Percentiles rank a stretch among this genome's conserved stretches.
phyloP scores from a whole-genome alignment of 2,329 filamentous ascomycete species.

The Pyrenophora seminiperda region DNA sequence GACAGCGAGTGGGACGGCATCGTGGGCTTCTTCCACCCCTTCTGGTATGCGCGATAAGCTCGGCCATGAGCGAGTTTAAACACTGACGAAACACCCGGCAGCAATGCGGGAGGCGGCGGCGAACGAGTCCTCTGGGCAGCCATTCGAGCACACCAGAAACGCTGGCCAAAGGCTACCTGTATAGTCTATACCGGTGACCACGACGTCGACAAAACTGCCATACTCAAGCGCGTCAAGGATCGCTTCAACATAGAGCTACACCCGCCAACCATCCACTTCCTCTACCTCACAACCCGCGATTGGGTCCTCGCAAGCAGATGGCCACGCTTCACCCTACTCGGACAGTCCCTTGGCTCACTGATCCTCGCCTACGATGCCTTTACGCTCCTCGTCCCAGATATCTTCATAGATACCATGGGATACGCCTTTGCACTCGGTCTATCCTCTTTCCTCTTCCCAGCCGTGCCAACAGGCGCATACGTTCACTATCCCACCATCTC shows the following conservation, averaged over 20 bases:
- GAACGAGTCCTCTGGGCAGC: slow-evolving; percentile 97
- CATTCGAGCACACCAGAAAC: slow-evolving; percentile 84
- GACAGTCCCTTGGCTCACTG: slow-evolving; percentile 90
- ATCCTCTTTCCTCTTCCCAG: slow-evolving; percentile 78
- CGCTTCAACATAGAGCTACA: slow-evolving; percentile 94
- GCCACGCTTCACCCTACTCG: slow-evolving; percentile 88
- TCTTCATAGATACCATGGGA: slow-evolving; percentile 98
- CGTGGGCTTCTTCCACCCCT: slow-evolving; percentile 96
- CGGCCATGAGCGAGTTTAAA: background rate
- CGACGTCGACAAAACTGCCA: slow-evolving; percentile 78
- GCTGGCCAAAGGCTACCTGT: slow-evolving; percentile 87
- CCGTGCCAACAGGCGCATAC: slow-evolving; percentile 85
- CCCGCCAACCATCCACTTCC: slow-evolving; percentile 79
- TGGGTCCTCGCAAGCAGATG: slow-evolving; percentile 87
- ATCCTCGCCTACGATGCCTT: slow-evolving; percentile 91
- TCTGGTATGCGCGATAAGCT: slow-evolving; percentile 67
- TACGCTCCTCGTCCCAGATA: slow-evolving; percentile 85
- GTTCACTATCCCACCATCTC: slow-evolving; percentile 99
- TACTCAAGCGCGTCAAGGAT: slow-evolving; percentile 75
- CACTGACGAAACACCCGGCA: slow-evolving; percentile 48
- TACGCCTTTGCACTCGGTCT: slow-evolving; percentile 90
- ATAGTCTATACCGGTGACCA: slow-evolving; percentile 96
- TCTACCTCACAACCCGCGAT: slow-evolving; percentile 86
- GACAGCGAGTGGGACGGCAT: slow-evolving; percentile 77
- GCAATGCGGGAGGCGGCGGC: slow-evolving; percentile 93